Conservation (phyloP, 1,139 yeast species). For the Geotrichum carabidarum region DNA sequence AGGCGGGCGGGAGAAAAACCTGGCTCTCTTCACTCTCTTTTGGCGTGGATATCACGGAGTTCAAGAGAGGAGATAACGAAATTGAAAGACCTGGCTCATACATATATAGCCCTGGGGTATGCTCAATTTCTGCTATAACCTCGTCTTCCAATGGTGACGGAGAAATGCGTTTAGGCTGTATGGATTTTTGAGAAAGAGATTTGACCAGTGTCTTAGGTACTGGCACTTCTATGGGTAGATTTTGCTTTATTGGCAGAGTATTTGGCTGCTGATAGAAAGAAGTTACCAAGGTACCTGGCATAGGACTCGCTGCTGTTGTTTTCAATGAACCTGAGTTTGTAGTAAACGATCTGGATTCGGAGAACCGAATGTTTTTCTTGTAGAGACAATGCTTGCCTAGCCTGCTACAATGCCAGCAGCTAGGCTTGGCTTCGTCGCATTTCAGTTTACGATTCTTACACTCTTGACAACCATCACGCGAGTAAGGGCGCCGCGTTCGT, state of each 20-base stretch:
- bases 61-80: background rate
- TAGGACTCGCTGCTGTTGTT: background rate
- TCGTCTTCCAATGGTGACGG: background rate
- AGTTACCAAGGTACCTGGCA: background rate
- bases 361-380: constrained; percentile 14
- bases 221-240: too few relatives aligned
- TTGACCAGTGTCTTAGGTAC: background rate
- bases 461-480: constrained; percentile 58
- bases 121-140: background rate
- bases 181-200: background rate
- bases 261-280: background rate
- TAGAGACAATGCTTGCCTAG: constrained; percentile 49
- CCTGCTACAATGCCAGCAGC: constrained; percentile 54
- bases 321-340: background rate
- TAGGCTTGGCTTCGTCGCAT: constrained; percentile 59
- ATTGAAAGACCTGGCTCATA: background rate
- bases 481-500: constrained; percentile 35
- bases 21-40: background rate
- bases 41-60: background rate
- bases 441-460: constrained; percentile 61
- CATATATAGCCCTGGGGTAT: background rate
- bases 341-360: constrained; percentile 12
- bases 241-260: background rate
- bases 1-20: background rate
- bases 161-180: background rate